A percentile compares a stretch with the other conserved stretches of the same genome.
phyloP scores from a whole-genome alignment of 2,329 filamentous ascomycete genomes.

The Ceratocystis cubensis region DNA sequence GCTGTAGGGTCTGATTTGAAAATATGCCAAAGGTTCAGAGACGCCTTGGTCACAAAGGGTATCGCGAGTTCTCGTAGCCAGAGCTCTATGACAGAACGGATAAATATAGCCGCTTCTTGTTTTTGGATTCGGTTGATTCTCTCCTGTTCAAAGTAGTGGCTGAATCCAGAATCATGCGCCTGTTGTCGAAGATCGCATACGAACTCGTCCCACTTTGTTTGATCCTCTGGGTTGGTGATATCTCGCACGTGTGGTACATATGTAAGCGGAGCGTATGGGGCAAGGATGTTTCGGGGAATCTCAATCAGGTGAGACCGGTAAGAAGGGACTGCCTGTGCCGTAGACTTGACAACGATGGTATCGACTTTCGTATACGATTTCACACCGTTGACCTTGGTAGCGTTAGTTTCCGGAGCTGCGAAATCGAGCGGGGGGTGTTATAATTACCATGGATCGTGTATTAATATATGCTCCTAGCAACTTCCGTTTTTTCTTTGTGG shows the following conservation, averaged over 20 bases:
- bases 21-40: constrained; percentile 13
- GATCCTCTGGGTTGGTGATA: constrained; percentile 40
- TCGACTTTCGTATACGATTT: constrained; percentile 14
- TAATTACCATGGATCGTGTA: constrained; percentile 1
- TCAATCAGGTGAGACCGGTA: constrained; percentile 50
- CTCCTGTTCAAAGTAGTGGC: constrained; percentile 16
- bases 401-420: background rate
- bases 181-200: constrained; percentile 16
- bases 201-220: constrained; percentile 15
- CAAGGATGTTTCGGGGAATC: constrained; percentile 46
- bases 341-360: constrained; percentile 37
- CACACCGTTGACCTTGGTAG: constrained; percentile 8
- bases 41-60: constrained; percentile 10
- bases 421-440: background rate
- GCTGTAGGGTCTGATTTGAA: background rate
- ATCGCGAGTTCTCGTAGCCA: constrained; percentile 45
- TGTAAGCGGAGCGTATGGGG: constrained; percentile 47
- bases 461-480: background rate
- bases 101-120: constrained; percentile 16
- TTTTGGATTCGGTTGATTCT: constrained; percentile 16
- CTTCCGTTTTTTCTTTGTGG: background rate
- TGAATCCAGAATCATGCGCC: constrained; percentile 16
- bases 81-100: constrained; percentile 27
- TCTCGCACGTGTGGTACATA: constrained; percentile 49
- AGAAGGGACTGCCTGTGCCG: constrained; percentile 41